Conservation (phyloP, 495 filamentous ascomycete species). For the Cudoniella acicularis region DNA sequence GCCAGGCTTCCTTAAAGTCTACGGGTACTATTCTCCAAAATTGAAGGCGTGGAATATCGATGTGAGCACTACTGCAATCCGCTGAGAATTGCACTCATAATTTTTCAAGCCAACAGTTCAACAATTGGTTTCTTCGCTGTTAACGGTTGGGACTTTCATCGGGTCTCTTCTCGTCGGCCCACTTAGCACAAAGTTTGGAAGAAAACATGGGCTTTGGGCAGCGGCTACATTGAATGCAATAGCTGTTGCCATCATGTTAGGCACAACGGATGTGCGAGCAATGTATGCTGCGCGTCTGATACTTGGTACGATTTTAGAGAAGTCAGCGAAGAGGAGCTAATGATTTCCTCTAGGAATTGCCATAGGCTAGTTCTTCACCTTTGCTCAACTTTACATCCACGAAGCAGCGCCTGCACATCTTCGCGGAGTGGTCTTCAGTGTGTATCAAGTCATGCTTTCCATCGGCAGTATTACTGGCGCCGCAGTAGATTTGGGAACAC, state of each 20-base stretch:
- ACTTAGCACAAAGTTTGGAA: slow-evolving; percentile 42
- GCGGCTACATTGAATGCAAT: slow-evolving; percentile 34
- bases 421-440: slow-evolving; percentile 18
- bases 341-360: slow-evolving; percentile 41
- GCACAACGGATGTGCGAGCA: slow-evolving; percentile 46
- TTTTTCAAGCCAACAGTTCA: slow-evolving; percentile 46
- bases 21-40: slow-evolving; percentile 7
- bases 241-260: slow-evolving; percentile 53
- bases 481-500: slow-evolving; percentile 56
- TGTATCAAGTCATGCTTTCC: slow-evolving; percentile 26
- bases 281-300: slow-evolving; percentile 54
- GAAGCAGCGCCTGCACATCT: slow-evolving; percentile 31
- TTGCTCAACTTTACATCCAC: slow-evolving; percentile 55
- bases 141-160: slow-evolving; percentile 58
- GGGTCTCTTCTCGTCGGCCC: slow-evolving; percentile 52
- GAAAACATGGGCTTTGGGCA: slow-evolving; percentile 42
- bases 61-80: slow-evolving; percentile 32
- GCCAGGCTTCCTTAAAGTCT: slow-evolving; percentile 47
- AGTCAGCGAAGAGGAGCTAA: slow-evolving; percentile 8
- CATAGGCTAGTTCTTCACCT: slow-evolving; percentile 58
- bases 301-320: slow-evolving; percentile 5
- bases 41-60: slow-evolving; percentile 21
- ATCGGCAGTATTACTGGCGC: slow-evolving; percentile 34
- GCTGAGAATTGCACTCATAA: too few species aligned
- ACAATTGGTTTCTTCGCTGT: slow-evolving; percentile 55